Evolutionary conservation across 805 yeast species (phyloP), one percentile per base, ranked within the genome.

Genomic region (Saturnispora serradocipensis): DNA sequence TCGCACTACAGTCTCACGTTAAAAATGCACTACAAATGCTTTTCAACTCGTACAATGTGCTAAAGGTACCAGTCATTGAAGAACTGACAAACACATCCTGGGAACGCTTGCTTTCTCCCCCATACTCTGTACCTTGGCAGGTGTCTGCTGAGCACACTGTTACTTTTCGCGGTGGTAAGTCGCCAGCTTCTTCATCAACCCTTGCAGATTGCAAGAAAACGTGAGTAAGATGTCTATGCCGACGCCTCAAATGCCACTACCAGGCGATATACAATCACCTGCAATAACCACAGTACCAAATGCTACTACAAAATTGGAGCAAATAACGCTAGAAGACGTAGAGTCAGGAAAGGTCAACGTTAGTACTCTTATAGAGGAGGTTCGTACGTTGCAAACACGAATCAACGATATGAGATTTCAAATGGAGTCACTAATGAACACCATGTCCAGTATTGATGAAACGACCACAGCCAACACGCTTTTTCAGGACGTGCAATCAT

Each of bases 381-480:
- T 72, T 10, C 65, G 64, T 44, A 61, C 59, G 5, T 59, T 72
- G 22, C 65, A 66, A 47, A 52, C 63, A 9, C 61, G 56, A 43
- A 61, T 68, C 1, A 48, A 68, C 0, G 56, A 57, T 0, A 60
- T 73, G 53, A 65, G 76, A 52, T 70, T 70, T 52, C 70, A 71
- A 50, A 71, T 73, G 74, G 60, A 67, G 7, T 58, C 61, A 10
- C 67, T 68, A 46, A 60, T 73, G 16, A 58, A 66, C 1, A 59
- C 68, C 0, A 49, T 73, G 39, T 67, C 74, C 1, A 59, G 72
- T 4, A 68, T 81, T n/a, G 75, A 73, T 49, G 70, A 77, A 34
- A 61, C 70, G 35, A 72, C 72, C 45, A 63, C 65, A 5, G 77
- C 79, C 42, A 70, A 68, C n/a, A 70, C 69, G 53, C 67, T 71